phyloP scores from a whole-genome alignment of 352 stramenopile species.

The Pythium sp. region DNA sequence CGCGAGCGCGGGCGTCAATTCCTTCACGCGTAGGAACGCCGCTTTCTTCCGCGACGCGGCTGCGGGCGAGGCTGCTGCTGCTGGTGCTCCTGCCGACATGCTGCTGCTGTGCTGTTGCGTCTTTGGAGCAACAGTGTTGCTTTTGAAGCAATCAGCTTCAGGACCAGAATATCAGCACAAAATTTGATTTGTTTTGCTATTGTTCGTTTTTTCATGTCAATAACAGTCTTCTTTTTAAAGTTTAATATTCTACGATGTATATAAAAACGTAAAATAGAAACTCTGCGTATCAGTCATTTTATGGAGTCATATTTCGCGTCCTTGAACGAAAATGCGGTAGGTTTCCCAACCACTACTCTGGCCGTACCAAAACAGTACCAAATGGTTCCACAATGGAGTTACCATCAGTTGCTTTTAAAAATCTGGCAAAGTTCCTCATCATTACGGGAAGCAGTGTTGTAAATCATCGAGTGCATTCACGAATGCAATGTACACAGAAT shows the following conservation, averaged over 20 bases:
- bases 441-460: too few relatives aligned
- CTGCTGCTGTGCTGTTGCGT: background rate
- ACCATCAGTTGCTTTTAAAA: too few relatives aligned
- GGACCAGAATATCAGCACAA: background rate
- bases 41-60: constrained; percentile 48
- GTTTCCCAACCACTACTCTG: too few relatives aligned
- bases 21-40: constrained; percentile 62
- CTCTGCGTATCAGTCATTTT: too few relatives aligned
- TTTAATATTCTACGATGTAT: background rate
- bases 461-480: too few relatives aligned
- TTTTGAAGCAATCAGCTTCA: background rate
- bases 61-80: constrained; percentile 2
- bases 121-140: background rate
- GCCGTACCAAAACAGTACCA: too few relatives aligned
- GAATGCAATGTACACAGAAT: too few relatives aligned
- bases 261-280: background rate
- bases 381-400: too few relatives aligned
- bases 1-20: constrained; percentile 53
- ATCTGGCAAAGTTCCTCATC: too few relatives aligned
- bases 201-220: background rate
- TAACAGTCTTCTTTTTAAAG: background rate
- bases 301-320: too few relatives aligned
- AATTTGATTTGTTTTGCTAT: background rate
- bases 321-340: too few relatives aligned
- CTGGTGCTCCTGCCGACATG: background rate